These are phyloP conservation scores for Fusarium sp. DNA, from an alignment of 2,329 filamentous ascomycete genomes.

Conservation along the genomic window DNA sequence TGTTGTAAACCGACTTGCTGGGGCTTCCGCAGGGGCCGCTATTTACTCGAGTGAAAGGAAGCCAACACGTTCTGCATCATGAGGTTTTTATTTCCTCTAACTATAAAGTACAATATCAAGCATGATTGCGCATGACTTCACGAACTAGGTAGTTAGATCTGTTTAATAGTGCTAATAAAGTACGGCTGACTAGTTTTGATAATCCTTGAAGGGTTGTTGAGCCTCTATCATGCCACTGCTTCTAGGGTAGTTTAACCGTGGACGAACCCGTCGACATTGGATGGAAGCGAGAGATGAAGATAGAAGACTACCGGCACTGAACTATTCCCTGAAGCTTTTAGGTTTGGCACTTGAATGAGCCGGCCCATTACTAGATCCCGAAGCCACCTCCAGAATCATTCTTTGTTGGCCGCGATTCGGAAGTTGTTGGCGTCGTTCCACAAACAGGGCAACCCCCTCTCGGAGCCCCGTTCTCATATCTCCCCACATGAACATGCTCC, in stretches of 20 bases:
- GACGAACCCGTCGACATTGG: not conserved
- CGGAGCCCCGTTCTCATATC: slow-evolving; percentile 6
- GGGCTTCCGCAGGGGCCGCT: too few relatives aligned
- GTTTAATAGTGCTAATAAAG: not conserved
- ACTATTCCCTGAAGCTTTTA: not conserved
- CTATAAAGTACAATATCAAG: too few relatives aligned
- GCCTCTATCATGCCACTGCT: slow-evolving; percentile 10
- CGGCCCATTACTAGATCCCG: slow-evolving; percentile 25
- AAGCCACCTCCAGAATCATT: slow-evolving; percentile 17
- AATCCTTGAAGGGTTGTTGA: not conserved
- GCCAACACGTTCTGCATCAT: too few relatives aligned
- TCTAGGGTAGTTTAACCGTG: slow-evolving; percentile 4
- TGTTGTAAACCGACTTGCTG: too few relatives aligned
- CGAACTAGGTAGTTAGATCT: not conserved
- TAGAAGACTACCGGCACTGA: not conserved
- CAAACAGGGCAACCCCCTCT: slow-evolving; percentile 7
- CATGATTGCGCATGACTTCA: too few relatives aligned
- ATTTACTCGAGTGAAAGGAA: too few relatives aligned
- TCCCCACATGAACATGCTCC: slow-evolving; percentile 14
- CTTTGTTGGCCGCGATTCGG: slow-evolving; percentile 1
- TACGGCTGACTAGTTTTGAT: not conserved
- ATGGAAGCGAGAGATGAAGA: not conserved
- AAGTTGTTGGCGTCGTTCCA: slow-evolving; percentile 16
- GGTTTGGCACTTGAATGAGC: not conserved
- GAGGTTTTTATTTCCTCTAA: too few relatives aligned